Evolutionary conservation across 495 filamentous ascomycete genomes (phyloP).

Genomic region (Penicillium soppii): DNA sequence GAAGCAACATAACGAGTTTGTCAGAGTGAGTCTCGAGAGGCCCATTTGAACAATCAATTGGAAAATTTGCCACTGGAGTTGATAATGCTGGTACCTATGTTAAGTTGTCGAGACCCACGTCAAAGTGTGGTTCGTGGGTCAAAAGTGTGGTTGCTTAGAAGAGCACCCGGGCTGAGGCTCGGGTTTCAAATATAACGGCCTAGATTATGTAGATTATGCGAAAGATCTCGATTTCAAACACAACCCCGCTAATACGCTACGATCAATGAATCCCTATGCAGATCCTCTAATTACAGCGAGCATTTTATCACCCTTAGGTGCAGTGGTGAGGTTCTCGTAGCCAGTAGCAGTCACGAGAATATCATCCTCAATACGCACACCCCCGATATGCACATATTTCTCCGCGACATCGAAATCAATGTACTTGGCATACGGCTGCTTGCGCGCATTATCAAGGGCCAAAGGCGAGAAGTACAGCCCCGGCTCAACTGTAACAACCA

Average conservation of each 20-base stretch:
- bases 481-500: conserved; percentile 86
- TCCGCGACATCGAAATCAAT: conserved; percentile 73
- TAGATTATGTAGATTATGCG: no score
- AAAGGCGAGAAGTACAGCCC: conserved; percentile 89
- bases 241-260: not conserved
- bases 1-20: no score
- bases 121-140: no score
- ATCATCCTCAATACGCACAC: conserved; percentile 90
- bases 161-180: no score
- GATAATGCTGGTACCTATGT: no score
- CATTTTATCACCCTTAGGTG: conserved; percentile 74
- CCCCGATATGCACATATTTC: conserved; percentile 75
- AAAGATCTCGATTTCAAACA: not conserved
- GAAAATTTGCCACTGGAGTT: no score
- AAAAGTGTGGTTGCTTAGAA: no score
- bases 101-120: no score
- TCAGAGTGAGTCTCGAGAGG: no score
- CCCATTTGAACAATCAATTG: no score
- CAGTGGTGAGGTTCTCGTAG: conserved; percentile 80
- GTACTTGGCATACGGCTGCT: conserved; percentile 60
- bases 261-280: not conserved
- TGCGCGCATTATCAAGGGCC: conserved; percentile 77
- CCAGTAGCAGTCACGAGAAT: conserved; percentile 76
- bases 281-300: conserved; percentile 55
- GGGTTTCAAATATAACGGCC: no score